Percentiles rank a stretch among this genome's conserved stretches.
Evolutionary conservation across 495 filamentous ascomycete genomes (phyloP).

Genomic region (Bacidia rubella): DNA sequence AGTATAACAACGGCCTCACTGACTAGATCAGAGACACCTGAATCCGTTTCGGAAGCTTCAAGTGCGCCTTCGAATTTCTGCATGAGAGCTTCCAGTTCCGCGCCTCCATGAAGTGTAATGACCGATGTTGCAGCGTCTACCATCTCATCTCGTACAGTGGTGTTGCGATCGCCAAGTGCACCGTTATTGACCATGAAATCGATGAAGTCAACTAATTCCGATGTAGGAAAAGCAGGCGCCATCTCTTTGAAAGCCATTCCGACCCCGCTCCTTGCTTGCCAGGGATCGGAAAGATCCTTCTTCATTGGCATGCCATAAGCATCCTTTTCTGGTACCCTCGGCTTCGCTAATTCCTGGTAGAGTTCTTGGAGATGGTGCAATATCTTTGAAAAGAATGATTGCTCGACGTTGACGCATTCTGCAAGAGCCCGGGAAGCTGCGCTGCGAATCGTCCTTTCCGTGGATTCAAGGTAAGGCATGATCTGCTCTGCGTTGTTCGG

Average conservation of each 20-base stretch:
- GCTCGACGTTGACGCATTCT: slow-evolving; percentile 48
- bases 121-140: slow-evolving; percentile 78
- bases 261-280: slow-evolving; percentile 79
- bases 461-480: slow-evolving; percentile 64
- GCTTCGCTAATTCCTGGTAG: slow-evolving; percentile 68
- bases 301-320: slow-evolving; percentile 88
- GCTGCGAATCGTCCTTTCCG: slow-evolving; percentile 65
- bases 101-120: slow-evolving; percentile 63
- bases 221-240: slow-evolving; percentile 49
- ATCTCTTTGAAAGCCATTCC: slow-evolving; percentile 76
- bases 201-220: slow-evolving; percentile 61
- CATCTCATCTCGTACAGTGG: slow-evolving; percentile 71
- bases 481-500: slow-evolving; percentile 47
- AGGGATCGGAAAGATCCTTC: slow-evolving; percentile 68
- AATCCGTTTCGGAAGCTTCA: slow-evolving; percentile 65
- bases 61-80: slow-evolving; percentile 73
- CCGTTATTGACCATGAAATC: slow-evolving; percentile 73
- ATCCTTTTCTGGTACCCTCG: slow-evolving; percentile 67
- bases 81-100: slow-evolving; percentile 81
- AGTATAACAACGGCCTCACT: slow-evolving; percentile 96
- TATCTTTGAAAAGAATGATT: slow-evolving; percentile 39
- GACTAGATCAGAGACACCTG: slow-evolving; percentile 65
- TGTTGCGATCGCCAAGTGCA: slow-evolving; percentile 67
- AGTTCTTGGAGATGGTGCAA: slow-evolving; percentile 48
- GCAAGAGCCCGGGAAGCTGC: slow-evolving; percentile 76